Base-by-base conservation (phyloP, 2,329 filamentous ascomycete genomes). In the Hymenoscyphus albidus region DNA sequence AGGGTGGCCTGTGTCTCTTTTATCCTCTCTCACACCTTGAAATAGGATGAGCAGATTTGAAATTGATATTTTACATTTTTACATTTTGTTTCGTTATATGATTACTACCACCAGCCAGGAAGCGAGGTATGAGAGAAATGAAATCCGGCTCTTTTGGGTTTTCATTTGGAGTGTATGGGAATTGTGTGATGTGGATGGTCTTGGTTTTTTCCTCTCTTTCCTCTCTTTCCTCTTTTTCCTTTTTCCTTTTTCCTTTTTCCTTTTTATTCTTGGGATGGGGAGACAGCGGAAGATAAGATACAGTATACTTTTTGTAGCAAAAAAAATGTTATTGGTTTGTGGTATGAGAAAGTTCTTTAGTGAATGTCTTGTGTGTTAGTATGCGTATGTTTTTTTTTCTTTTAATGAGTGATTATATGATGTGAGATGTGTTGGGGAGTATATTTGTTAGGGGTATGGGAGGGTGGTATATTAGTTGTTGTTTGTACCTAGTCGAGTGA, bases 61-160 rank as follows among this genome's bases (percentile, higher is more conserved):
- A 69, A 71, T 70, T 68, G 48, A 27, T 22, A 22, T 27, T 54
- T 54, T 27, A 35, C 35, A 7, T 27, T 22, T 54, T 51, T n/a
- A 10, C 16, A 18, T 51, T 51, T 54, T 12, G 66, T 65, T 57
- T 35, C 55, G 32, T 62, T 60, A 69, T 62, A 70, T 71, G 67
- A 71, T 66, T 66, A 70, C 61, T 66, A 71, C 58, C 68, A 68
- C 68, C 67, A 69, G 69, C 69, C 69, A 69, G 69, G 69, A 65
- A 66, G 68, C 69, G 67, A 70, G 68, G 68, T 71, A 71, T 68
- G 68, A 68, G 68, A 57, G 64, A 54, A 65, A 68, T 67, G 66
- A 70, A 56, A 48, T 61, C 42, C 59, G 40, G 42, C 27, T 48
- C n/a, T 14, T 12, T 54, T 32, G 40, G 48, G 38, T 22, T 59